Conservation (phyloP, 1,139 yeast genomes). For the Hemisphaericaspora xylofermentans region DNA sequence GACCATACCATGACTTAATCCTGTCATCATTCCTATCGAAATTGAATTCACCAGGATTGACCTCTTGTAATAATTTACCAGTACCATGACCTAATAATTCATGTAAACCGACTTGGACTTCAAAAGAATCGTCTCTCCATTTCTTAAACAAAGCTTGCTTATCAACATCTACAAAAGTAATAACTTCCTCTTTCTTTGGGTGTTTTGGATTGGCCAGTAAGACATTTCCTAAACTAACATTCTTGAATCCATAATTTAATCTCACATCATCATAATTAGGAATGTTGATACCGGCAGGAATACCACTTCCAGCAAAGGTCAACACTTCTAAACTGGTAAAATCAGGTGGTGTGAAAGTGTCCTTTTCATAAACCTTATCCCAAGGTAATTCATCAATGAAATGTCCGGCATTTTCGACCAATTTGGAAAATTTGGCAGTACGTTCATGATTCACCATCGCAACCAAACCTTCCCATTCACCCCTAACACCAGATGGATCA, state of each 20-base stretch:
- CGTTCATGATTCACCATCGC: conserved; percentile 91
- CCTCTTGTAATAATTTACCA: conserved; percentile 74
- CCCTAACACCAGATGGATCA: conserved; percentile 88
- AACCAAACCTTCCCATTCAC: conserved; percentile 91
- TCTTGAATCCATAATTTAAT: conserved; percentile 79
- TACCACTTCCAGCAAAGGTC: conserved; percentile 86
- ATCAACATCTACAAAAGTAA: conserved; percentile 58
- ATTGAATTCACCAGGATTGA: conserved; percentile 63
- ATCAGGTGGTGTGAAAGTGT: conserved; percentile 86
- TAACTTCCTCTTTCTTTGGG: conserved; percentile 63
- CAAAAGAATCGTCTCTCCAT: conserved; percentile 81
- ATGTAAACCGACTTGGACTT: conserved; percentile 90
- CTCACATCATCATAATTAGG: conserved; percentile 91
- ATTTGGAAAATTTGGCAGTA: conserved; percentile 70
- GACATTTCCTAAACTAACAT: conserved; percentile 85
- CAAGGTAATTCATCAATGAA: conserved; percentile 75
- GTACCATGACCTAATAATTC: conserved; percentile 92
- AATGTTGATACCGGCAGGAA: conserved; percentile 90
- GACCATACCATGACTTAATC: conserved; percentile 64
- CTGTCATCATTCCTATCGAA: conserved; percentile 71
- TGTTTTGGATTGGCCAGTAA: conserved; percentile 64
- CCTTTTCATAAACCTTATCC: conserved; percentile 74
- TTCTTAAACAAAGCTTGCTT: conserved; percentile 61
- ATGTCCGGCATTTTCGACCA: conserved; percentile 65
- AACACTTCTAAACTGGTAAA: conserved; percentile 86